Conservation (phyloP, 2,329 filamentous ascomycete genomes). For the Cadophora sp. region DNA sequence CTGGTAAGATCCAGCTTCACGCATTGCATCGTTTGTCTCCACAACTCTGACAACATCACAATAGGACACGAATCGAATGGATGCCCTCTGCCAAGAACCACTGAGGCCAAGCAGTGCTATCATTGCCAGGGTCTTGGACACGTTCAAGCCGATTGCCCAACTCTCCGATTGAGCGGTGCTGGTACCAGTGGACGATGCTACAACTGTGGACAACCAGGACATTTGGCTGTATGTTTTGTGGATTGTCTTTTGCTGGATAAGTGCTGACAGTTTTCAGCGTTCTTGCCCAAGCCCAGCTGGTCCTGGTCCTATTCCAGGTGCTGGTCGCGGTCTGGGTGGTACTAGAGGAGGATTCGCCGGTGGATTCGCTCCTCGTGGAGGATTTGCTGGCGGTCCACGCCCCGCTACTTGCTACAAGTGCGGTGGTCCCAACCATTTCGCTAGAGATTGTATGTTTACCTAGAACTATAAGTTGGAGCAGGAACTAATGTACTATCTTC, state of each 20-base stretch:
- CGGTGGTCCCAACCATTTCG: slow-evolving; percentile 94
- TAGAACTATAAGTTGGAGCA: neutral
- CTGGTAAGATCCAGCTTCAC: slow-evolving; percentile 57
- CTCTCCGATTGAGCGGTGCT: slow-evolving; percentile 86
- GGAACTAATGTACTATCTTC: slow-evolving; percentile 8
- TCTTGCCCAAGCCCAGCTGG: slow-evolving; percentile 81
- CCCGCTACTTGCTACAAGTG: slow-evolving; percentile 78
- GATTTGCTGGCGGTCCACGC: slow-evolving; percentile 73
- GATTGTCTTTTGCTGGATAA: slow-evolving; percentile 14
- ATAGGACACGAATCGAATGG: slow-evolving; percentile 94
- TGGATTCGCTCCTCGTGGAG: slow-evolving; percentile 72
- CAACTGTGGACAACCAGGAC: slow-evolving; percentile 91
- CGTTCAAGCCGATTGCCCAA: slow-evolving; percentile 98
- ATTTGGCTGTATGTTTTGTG: slow-evolving; percentile 75
- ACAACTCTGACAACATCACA: slow-evolving; percentile 30
- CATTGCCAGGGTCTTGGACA: slow-evolving; percentile 98
- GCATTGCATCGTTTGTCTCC: slow-evolving; percentile 10
- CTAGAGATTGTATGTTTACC: slow-evolving; percentile 74
- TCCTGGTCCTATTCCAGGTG: slow-evolving; percentile 50
- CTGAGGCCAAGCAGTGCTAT: slow-evolving; percentile 99
- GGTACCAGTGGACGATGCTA: slow-evolving; percentile 90
- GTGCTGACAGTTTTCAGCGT: slow-evolving; percentile 58
- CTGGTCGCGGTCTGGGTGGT: slow-evolving; percentile 71
- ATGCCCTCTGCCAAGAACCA: slow-evolving; percentile 95
- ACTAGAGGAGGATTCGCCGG: slow-evolving; percentile 74